Base-by-base conservation (phyloP, 768 basidiomycete genomes). In the Lactarius tabidus region DNA sequence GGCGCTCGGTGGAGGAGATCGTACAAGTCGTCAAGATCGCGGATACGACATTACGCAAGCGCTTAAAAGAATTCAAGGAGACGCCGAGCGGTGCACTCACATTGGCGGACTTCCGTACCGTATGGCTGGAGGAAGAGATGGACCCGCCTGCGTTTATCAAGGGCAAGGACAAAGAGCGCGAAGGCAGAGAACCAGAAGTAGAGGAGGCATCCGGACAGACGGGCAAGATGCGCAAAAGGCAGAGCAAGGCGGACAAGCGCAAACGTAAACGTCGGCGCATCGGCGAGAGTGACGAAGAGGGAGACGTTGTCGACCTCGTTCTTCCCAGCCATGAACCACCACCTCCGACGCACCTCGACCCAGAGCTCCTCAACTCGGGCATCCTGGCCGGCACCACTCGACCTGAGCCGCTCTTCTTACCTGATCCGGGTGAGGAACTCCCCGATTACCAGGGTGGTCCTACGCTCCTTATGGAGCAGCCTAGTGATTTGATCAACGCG, bases 11-110 rank as follows among this genome's bases (percentile, higher is more conserved):
- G 14, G 91, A 95, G 73, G 97, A 99, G 76, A 91, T 99, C 55
- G 95, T 98, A 23, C 97, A 99, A 73, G 95, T 99, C 18, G 97
- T 98, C 69, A 99, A 98, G 78, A 97, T 98, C 69, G 93, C 95
- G n/a, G 95, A 98, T 72, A 88, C 87, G 14, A 99, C 97, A 4
- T 77, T 99, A 51, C 87, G 88, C 77, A 98, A 96, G 75, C 85
- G 97, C 20, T 79, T 99, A 18, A 91, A 95, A 29, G 97, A 99
- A 77, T 99, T 99, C 80, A 92, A 88, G 73, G 85, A 84, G 70
- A 98, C 95, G 2, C 87, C 89, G 0, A 93, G 90, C 71, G 94
- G 92, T 15, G 81, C 82, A 41, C 77, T 98, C 71, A 95, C 94
- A 1, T 79, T 99, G 59, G 87, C 87, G 15, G 94, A 98, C 75